Evolutionary conservation across 768 basidiomycete genomes (phyloP), one percentile per base, ranked within the genome.

Genomic region (Psilocybe cyanescens): DNA sequence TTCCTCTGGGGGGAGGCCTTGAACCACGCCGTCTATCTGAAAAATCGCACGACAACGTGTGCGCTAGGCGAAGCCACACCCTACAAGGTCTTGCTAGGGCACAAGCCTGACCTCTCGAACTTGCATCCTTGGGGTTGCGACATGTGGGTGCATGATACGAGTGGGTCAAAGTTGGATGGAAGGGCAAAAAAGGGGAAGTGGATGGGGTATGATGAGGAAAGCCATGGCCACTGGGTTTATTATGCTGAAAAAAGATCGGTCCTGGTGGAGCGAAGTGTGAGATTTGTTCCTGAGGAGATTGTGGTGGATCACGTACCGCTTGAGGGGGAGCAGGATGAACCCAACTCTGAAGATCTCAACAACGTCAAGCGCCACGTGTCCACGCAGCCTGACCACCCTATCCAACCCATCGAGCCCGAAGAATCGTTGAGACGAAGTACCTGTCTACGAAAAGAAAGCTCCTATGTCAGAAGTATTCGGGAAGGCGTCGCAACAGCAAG

Each of bases 41-140:
- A 19, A 19, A 19, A 19, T 19, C 19, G 19, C 19, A 19, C 19
- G 1, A 19, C 19, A 19, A 19, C 19, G 19, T 1, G 19, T 19
- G 19, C 19, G 19, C 19, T 19, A 19, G 19, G 19, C 9, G 67
- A 68, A 4, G 66, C 56, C 46, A 73, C 72, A 31, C 73, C 72
- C 1, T 70, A 65, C 54, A 57, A 70, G 35, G 37, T 59, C 0
- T n/a, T 46, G 8, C 37, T 53, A 54, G 67, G 69, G 7, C 55
- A 64, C 37, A 74, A 74, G 44, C 78, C 74, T 0, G 64, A 78
- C 60, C 51, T 79, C 6, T 24, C 50, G 0, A 31, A 65, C 8
- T 33, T 78, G 1, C 66, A 64, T 2, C 69, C 71, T 24, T 81
- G 73, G 71, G 77, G 78, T 7, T 63, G 65, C 6, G 68, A 71